These are phyloP conservation scores for Cutaneotrichosporon sp. DNA, from an alignment of 1,284 basidiomycete genomes.

Conservation along the genomic window DNA sequence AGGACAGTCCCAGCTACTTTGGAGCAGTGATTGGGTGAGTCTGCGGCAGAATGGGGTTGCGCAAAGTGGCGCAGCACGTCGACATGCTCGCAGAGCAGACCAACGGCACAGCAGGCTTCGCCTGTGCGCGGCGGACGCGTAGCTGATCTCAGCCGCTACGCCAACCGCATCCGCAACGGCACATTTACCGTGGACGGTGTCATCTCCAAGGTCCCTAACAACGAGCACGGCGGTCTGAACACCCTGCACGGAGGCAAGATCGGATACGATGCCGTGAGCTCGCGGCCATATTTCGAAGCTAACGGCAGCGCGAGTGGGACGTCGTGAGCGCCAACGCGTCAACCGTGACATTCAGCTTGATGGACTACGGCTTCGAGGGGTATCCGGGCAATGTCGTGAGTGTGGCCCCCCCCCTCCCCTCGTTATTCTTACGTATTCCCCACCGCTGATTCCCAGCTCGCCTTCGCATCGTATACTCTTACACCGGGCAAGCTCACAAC, in stretches of 20 bases:
- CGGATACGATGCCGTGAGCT: conserved; percentile 27
- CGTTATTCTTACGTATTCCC: background rate
- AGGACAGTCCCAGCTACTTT: conserved; percentile 26
- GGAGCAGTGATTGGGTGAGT: conserved; percentile 36
- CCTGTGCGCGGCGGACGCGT: background rate
- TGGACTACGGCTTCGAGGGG: conserved; percentile 24
- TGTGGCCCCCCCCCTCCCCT: too few relatives aligned
- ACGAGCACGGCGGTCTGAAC: conserved; percentile 32
- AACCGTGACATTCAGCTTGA: conserved; percentile 16
- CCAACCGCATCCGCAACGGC: conserved; percentile 37
- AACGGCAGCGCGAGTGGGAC: conserved; percentile 24
- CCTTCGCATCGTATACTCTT: conserved; percentile 27
- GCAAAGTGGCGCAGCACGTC: too few relatives aligned
- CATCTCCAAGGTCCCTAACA: conserved; percentile 22
- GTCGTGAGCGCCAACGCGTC: conserved; percentile 8
- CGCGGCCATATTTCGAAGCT: too few relatives aligned
- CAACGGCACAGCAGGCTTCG: too few relatives aligned
- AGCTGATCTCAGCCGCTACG: conserved; percentile 24
- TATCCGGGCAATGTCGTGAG: conserved; percentile 35
- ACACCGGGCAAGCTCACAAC: conserved; percentile 13
- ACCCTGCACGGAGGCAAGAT: conserved; percentile 23
- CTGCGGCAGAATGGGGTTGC: too few relatives aligned
- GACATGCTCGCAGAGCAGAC: too few relatives aligned
- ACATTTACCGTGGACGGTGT: conserved; percentile 25
- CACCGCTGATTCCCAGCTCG: conserved; percentile 14